These are phyloP conservation scores for Cladosporium sp. DNA, from an alignment of 2,329 filamentous ascomycete genomes.

Conservation along the genomic window DNA sequence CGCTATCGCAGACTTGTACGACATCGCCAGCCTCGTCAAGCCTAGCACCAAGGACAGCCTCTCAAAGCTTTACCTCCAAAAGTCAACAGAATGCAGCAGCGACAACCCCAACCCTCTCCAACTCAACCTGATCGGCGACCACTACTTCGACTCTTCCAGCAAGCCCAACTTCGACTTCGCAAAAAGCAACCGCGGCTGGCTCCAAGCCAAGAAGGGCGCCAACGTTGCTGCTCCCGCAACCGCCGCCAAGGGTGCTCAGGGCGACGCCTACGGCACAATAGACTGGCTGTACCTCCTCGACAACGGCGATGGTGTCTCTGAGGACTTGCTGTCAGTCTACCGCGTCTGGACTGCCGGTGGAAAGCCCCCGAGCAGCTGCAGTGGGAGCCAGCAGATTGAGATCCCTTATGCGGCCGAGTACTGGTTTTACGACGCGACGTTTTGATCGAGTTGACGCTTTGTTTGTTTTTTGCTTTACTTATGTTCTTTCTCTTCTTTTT, in stretches of 20 bases:
- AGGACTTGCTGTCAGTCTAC: slow-evolving; percentile 43
- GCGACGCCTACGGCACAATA: slow-evolving; percentile 36
- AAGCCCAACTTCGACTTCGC: slow-evolving; percentile 56
- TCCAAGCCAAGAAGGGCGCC: slow-evolving; percentile 47
- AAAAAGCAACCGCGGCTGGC: slow-evolving; percentile 16
- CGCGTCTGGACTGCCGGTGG: slow-evolving; percentile 47
- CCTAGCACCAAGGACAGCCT: slow-evolving; percentile 17
- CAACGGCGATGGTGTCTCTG: slow-evolving; percentile 31
- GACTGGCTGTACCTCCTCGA: slow-evolving; percentile 46
- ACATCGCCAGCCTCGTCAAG: slow-evolving; percentile 37
- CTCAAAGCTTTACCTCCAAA: slow-evolving; percentile 15
- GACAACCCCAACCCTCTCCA: slow-evolving; percentile 11
- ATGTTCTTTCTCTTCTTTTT: background rate
- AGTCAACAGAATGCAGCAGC: slow-evolving; percentile 11
- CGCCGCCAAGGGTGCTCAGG: slow-evolving; percentile 35
- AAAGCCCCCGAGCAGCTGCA: slow-evolving; percentile 36
- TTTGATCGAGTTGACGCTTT: slow-evolving; percentile 11
- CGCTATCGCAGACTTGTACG: slow-evolving; percentile 44
- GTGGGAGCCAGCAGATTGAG: slow-evolving; percentile 27
- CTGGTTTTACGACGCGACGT: slow-evolving; percentile 39
- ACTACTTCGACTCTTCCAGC: slow-evolving; percentile 56
- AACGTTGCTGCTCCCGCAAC: slow-evolving; percentile 48
- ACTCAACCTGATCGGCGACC: slow-evolving; percentile 50
- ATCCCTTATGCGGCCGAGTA: slow-evolving; percentile 46
- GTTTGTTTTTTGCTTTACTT: background rate